phyloP scores from a whole-genome alignment of 805 yeast genomes.

The Suhomyces kilbournensis region DNA sequence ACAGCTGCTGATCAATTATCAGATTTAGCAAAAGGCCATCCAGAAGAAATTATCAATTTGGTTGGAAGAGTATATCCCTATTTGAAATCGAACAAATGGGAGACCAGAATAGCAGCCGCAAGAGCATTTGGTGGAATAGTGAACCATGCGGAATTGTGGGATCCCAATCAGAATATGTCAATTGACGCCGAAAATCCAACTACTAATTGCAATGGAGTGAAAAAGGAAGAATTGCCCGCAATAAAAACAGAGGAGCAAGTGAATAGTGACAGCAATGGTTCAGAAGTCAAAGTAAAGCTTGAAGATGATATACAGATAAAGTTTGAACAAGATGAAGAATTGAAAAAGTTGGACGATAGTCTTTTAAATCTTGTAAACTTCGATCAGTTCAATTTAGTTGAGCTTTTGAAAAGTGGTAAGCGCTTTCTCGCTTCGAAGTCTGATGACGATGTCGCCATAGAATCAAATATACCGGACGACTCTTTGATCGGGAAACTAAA shows the following conservation, averaged over 20 bases:
- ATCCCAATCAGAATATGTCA: slow-evolving; percentile 55
- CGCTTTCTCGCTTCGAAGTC: slow-evolving; percentile 56
- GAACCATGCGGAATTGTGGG: slow-evolving; percentile 75
- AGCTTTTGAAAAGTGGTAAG: slow-evolving; percentile 48
- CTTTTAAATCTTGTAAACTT: slow-evolving; percentile 44
- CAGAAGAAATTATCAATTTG: slow-evolving; percentile 82
- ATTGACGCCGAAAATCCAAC: slow-evolving; percentile 3
- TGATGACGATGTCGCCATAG: slow-evolving; percentile 24
- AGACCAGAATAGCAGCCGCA: slow-evolving; percentile 92
- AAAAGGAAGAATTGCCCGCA: slow-evolving; percentile 12
- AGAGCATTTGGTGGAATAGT: slow-evolving; percentile 93
- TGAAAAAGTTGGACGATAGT: slow-evolving; percentile 39
- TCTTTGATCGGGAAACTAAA: slow-evolving; percentile 47
- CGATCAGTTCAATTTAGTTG: slow-evolving; percentile 49
- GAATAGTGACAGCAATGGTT: not conserved
- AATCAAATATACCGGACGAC: slow-evolving; percentile 35
- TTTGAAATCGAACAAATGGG: slow-evolving; percentile 84
- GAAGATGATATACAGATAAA: slow-evolving; percentile 13
- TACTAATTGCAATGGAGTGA: slow-evolving; percentile 8
- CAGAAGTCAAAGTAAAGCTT: slow-evolving; percentile 14
- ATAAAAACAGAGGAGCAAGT: slow-evolving; percentile 1
- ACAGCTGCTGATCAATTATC: slow-evolving; percentile 97
- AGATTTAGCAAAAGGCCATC: slow-evolving; percentile 89
- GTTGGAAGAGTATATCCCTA: slow-evolving; percentile 90
- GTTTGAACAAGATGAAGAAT: slow-evolving; percentile 33